These are phyloP conservation scores for Trichoderma harzianum DNA, from an alignment of 2,329 filamentous ascomycete genomes.

Conservation along the genomic window DNA sequence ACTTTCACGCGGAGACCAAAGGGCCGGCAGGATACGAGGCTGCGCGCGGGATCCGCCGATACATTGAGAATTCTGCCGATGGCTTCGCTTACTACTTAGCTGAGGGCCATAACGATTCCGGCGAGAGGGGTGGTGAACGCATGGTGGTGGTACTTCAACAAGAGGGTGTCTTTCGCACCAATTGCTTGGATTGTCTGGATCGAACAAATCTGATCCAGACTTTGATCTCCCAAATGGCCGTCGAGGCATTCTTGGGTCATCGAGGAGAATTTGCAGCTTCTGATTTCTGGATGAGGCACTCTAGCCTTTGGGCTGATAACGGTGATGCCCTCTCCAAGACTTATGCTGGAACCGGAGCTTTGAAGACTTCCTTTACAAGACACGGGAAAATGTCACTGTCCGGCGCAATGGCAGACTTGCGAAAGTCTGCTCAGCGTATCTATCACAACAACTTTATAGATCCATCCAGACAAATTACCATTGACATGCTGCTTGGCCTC, in stretches of 20 bases:
- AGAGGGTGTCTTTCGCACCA: conserved; percentile 92
- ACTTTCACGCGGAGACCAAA: conserved; percentile 93
- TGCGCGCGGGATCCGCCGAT: conserved; percentile 75
- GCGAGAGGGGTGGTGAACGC: conserved; percentile 41
- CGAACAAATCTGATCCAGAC: conserved; percentile 95
- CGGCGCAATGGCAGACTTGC: conserved; percentile 88
- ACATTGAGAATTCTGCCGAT: conserved; percentile 75
- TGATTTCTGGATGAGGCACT: conserved; percentile 91
- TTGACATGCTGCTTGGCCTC: conserved; percentile 85
- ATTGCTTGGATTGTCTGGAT: conserved; percentile 94
- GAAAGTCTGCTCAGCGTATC: conserved; percentile 88
- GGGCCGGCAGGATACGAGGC: conserved; percentile 85
- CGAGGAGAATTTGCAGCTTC: conserved; percentile 64
- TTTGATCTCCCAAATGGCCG: conserved; percentile 88
- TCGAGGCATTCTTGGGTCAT: conserved; percentile 79
- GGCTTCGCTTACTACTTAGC: conserved; percentile 91
- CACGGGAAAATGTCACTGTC: conserved; percentile 94
- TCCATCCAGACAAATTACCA: conserved; percentile 87
- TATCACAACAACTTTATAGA: conserved; percentile 99
- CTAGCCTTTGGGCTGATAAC: conserved; percentile 94
- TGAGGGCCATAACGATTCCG: conserved; percentile 61
- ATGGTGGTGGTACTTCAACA: conserved; percentile 78
- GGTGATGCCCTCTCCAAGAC: conserved; percentile 92
- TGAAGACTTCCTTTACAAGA: conserved; percentile 93
- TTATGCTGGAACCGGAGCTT: conserved; percentile 90